Conservation (phyloP, 257 asterid species). For the Solanum etuberosum region DNA sequence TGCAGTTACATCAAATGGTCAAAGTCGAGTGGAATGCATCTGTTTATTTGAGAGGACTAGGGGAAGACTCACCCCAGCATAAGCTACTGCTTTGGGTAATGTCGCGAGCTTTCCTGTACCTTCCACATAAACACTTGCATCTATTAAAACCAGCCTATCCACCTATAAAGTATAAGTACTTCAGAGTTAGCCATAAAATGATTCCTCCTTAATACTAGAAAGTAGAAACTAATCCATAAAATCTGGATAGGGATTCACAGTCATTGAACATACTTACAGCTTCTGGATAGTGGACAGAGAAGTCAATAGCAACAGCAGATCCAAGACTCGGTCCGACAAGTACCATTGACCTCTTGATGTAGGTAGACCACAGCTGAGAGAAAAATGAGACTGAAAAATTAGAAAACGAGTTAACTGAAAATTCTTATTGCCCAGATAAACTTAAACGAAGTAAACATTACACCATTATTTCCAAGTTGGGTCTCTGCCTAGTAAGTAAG, state of each 20-base stretch:
- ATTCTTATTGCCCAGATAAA: background rate
- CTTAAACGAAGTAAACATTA: background rate
- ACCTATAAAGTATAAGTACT: conserved; percentile 38
- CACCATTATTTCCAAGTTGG: background rate
- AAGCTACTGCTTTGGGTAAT: conserved; percentile 64
- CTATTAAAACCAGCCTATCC: conserved; percentile 71
- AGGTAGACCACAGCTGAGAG: conserved; percentile 61
- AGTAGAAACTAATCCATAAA: background rate
- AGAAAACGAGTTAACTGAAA: background rate
- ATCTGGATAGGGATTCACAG: background rate
- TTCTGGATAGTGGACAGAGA: conserved; percentile 59
- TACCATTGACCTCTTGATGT: conserved; percentile 66
- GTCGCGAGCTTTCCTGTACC: conserved; percentile 82
- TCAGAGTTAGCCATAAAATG: background rate
- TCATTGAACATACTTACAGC: conserved; percentile 37
- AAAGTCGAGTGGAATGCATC: background rate
- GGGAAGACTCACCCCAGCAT: conserved; percentile 57
- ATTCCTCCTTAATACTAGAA: background rate
- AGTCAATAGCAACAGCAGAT: conserved; percentile 85
- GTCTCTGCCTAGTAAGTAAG: background rate
- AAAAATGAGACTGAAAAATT: background rate
- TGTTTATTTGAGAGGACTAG: background rate
- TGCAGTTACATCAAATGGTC: background rate
- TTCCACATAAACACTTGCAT: conserved; percentile 90
- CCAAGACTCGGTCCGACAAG: conserved; percentile 97